Base-by-base conservation (phyloP, 257 asterid genomes). In the Perilla frutescens region DNA sequence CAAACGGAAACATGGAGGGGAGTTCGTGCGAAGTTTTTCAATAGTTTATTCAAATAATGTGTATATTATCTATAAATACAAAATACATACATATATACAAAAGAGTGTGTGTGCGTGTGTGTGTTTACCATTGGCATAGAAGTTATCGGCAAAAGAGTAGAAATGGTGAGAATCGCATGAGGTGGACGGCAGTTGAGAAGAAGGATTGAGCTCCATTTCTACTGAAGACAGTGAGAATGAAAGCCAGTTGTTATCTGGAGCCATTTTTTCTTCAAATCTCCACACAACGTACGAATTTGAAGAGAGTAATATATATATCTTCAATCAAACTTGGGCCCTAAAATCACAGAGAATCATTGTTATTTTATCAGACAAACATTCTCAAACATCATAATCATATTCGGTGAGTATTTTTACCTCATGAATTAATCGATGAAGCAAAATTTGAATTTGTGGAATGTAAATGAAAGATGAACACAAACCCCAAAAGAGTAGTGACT, bases 181-280 rank as follows among this genome's bases (percentile, higher is more conserved):
- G 55, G 73, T 14, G 61, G 76, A 57, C 59, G 64, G 55, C 79
- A 79, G 66, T 66, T 74, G 81, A 7, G 91, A 71, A 40, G 91
- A 48, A 31, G 89, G 56, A 81, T 75, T 80, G 76, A 76, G 76
- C 53, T 87, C 79, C 96, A 93, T 89, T 73, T 85, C 97, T 90
- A 85, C 81, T 1, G 98, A 83, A 4, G 98, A 92, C 9, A 92
- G 76, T 0, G 98, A 93, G 81, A 90, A 93, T 1, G 96, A 89
- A 9, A 93, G 90, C 98, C 98, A 91, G 72, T 89, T 87, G 72
- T 85, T 83, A 67, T 83, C 97, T 10, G 85, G 90, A 10, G 96
- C 97, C 98, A 92, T 92, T 77, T 66, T 20, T 37, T 3, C 43
- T 31, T 70, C n/a, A 31, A 11, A 54, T 1, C 15, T 50, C 5